A percentile compares a stretch with the other conserved stretches of the same genome.
phyloP scores from a whole-genome alignment of 1,139 yeast species.

The Diutina neorugosa region DNA sequence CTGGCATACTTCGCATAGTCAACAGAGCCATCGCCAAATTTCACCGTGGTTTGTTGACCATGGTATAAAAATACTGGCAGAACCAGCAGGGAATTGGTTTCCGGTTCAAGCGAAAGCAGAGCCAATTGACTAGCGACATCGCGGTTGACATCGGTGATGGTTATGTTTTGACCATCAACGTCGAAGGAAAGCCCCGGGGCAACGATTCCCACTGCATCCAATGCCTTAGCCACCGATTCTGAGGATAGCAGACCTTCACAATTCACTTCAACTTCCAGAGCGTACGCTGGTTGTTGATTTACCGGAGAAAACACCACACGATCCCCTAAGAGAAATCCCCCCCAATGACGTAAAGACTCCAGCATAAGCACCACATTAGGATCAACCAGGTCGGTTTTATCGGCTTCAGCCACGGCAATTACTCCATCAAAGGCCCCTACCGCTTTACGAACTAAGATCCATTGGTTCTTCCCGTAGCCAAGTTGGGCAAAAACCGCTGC shows the following conservation, averaged over 20 bases:
- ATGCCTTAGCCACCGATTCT: background rate
- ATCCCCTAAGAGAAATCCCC: background rate
- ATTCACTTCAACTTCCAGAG: background rate
- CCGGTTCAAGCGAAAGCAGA: background rate
- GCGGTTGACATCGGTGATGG: background rate
- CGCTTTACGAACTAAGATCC: conserved; percentile 41
- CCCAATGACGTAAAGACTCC: background rate
- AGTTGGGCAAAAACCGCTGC: conserved; percentile 39
- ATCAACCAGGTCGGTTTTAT: background rate
- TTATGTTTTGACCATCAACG: background rate
- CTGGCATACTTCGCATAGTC: conserved; percentile 17
- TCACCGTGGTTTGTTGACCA: conserved; percentile 5
- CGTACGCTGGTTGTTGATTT: background rate
- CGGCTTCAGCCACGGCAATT: background rate
- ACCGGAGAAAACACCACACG: background rate
- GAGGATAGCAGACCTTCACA: background rate
- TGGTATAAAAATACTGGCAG: background rate
- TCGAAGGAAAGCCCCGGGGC: background rate
- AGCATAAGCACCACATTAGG: background rate
- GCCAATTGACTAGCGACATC: background rate
- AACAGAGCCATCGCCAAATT: conserved; percentile 3
- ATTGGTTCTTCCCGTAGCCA: conserved; percentile 42
- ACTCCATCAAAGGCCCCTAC: conserved; percentile 32
- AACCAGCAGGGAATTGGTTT: background rate
- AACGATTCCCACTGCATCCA: background rate